phyloP scores from a whole-genome alignment of 2,329 filamentous ascomycete genomes.

The Conoideocrella luteorostrata region DNA sequence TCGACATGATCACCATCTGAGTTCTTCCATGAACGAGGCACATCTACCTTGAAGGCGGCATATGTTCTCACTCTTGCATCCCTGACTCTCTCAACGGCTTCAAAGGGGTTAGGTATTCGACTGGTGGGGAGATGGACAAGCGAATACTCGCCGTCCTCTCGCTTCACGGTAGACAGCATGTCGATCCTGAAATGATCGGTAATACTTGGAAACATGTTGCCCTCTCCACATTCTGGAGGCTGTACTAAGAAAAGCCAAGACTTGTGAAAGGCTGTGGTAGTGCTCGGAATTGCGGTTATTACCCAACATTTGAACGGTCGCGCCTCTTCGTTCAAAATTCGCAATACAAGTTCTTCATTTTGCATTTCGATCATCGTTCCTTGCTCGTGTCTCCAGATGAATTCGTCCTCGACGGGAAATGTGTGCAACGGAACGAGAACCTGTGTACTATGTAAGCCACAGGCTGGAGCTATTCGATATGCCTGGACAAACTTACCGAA shows the following conservation, averaged over 20 bases:
- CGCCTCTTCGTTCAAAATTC: conserved; percentile 19
- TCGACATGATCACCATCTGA: conserved; percentile 17
- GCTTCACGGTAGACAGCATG: conserved; percentile 16
- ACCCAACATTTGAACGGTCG: conserved; percentile 21
- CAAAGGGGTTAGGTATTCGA: conserved; percentile 26
- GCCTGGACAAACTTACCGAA: neutral
- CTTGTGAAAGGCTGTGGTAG: conserved; percentile 21
- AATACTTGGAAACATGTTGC: conserved; percentile 19
- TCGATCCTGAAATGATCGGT: conserved; percentile 23
- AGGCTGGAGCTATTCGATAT: neutral
- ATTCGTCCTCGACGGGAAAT: conserved; percentile 19
- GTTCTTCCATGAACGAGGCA: conserved; percentile 22
- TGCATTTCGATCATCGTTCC: conserved; percentile 27
- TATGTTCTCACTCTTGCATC: conserved; percentile 13
- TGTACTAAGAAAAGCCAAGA: conserved; percentile 27
- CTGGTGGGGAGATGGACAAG: conserved; percentile 19
- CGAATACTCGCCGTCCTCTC: conserved; percentile 15
- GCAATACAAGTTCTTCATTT: conserved; percentile 22
- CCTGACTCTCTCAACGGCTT: conserved; percentile 10
- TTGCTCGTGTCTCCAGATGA: conserved; percentile 21
- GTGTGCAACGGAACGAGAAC: conserved; percentile 11
- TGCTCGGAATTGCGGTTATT: conserved; percentile 22
- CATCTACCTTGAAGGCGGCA: conserved; percentile 28
- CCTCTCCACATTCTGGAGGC: conserved; percentile 14
- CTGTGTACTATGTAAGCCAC: conserved; percentile 1